Percentiles rank a stretch among this genome's conserved stretches.
Evolutionary conservation across 2,329 filamentous ascomycete species (phyloP).

Genomic region (Ceratocystis albifundus): DNA sequence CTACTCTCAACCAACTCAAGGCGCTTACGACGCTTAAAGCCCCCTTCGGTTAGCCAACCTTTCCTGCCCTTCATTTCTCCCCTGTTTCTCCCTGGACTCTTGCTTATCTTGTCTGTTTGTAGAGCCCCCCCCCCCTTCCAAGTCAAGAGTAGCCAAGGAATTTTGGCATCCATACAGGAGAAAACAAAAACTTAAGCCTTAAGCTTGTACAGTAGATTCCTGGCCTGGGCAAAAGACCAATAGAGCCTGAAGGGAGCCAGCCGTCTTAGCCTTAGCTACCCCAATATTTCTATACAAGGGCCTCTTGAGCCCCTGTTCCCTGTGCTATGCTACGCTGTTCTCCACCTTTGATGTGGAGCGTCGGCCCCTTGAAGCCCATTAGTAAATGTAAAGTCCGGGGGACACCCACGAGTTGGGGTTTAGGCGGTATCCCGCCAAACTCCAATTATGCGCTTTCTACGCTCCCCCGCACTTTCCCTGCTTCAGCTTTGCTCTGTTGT

Average conservation of each 20-base stretch:
- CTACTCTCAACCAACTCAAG: background rate
- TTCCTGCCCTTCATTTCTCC: background rate
- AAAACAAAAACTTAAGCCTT: too few relatives aligned
- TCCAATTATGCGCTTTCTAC: background rate
- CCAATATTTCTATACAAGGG: background rate
- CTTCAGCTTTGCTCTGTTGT: background rate
- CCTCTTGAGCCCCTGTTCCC: background rate
- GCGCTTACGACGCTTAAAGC: background rate
- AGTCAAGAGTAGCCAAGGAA: constrained; percentile 4
- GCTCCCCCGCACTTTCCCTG: background rate
- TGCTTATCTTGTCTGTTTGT: too few relatives aligned
- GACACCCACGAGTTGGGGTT: background rate
- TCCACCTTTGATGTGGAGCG: background rate
- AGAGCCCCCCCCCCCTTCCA: too few relatives aligned
- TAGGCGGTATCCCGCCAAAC: background rate
- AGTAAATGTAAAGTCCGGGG: too few relatives aligned
- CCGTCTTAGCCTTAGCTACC: background rate
- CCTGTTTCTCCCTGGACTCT: too few relatives aligned
- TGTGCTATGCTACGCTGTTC: constrained; percentile 1
- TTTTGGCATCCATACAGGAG: background rate
- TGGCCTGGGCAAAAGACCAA: too few relatives aligned
- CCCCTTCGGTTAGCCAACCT: too few relatives aligned
- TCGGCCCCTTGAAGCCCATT: background rate
- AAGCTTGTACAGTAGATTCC: too few relatives aligned
- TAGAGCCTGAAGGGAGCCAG: too few relatives aligned